Evolutionary conservation across 2,329 filamentous ascomycete genomes (phyloP), one percentile per base, ranked within the genome.

Genomic region (Plenodomus tracheiphilus): DNA sequence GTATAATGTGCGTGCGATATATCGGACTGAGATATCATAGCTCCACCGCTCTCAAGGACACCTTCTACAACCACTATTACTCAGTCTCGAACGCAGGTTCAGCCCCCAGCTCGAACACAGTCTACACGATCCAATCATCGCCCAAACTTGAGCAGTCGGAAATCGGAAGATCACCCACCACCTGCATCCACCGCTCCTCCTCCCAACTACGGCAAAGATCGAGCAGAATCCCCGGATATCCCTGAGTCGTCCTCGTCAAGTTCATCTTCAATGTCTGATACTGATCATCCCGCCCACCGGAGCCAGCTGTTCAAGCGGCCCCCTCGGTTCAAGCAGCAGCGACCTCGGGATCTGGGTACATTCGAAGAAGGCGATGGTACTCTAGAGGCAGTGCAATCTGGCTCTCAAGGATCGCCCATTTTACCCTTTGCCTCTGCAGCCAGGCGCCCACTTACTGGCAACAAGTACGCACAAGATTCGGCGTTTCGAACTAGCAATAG

Each of bases 331-430:
- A 65, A 61, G 39, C 49, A 62, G 16, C 69, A 69, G 43, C 61
- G 63, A 28, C 51, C 64, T 10, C 56, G 61, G n/a, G 60, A 64
- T 9, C 58, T 71, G 1, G 51, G 54, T 2, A 54, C 60, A 1
- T 57, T 65, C 17, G 55, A 65, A 22, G 62, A 65, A 21, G 59
- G 64, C 39, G 64, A 74, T 47, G 67, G 60, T 20, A 59, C 58
- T 9, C 70, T 71, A 18, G 35, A 71, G 70, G 47, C 80, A 72
- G 61, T 76, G 17, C 81, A 83, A n/a, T 80, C 82, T 2, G 83
- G 83, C 6, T 79, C 78, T 10, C 79, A 80, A 10, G 66, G 65
- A 11, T 64, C 59, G 19, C 67, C 67, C 4, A 74, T 68, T 39
- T 59, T 79, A 1, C 76, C 77, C 2, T 79, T 79, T 53, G 76